Evolutionary conservation across 2,329 filamentous ascomycete genomes (phyloP), one percentile per base, ranked within the genome.

Genomic region (Neonectria punicea): DNA sequence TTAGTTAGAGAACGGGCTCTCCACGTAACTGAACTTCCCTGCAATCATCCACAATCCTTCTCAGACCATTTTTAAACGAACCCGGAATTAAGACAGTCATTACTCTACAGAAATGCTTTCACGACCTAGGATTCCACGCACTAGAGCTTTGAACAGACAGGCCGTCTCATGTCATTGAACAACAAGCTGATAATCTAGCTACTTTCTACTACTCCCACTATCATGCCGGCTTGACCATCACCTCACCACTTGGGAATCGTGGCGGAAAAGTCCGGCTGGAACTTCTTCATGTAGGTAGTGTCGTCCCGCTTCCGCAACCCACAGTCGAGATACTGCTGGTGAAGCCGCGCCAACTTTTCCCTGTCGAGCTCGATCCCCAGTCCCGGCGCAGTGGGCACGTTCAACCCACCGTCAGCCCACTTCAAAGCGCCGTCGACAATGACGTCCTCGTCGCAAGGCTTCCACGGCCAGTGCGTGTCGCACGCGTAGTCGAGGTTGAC

Each of bases 401-500:
- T 39, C 4, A 81, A 64, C 1, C 76, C 78, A 0, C 80, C 80
- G 43, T 81, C 73, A 0, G 54, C 67, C 80, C 80, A 82, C 28
- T 69, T 75, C 58, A 82, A 47, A 0, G 75, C 74, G 1, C 79
- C 79, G n/a, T 79, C 75, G 8, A 77, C 63, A 49, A 82, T 70
- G 5, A 82, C 79, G 53, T 82, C 80, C 65, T 82, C 80, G 7
- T 81, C 77, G 0, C 77, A 75, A 3, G 76, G 78, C 71, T 82
- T 82, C 80, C 80, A 82, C 7, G 80, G 80, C 80, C 80, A 82
- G 62, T 82, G 80, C 0, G 80, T 82, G 54, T 82, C 80, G 53
- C 80, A 82, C 0, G 80, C 80, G 46, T 82, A 82, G 67, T 82
- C 80, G 2, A 82, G 66, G 41, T 82, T 82, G 0, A 73, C 70